These are phyloP conservation scores for Schizochytrium sp. DNA, from an alignment of 108 stramenopile species.

Conservation along the genomic window DNA sequence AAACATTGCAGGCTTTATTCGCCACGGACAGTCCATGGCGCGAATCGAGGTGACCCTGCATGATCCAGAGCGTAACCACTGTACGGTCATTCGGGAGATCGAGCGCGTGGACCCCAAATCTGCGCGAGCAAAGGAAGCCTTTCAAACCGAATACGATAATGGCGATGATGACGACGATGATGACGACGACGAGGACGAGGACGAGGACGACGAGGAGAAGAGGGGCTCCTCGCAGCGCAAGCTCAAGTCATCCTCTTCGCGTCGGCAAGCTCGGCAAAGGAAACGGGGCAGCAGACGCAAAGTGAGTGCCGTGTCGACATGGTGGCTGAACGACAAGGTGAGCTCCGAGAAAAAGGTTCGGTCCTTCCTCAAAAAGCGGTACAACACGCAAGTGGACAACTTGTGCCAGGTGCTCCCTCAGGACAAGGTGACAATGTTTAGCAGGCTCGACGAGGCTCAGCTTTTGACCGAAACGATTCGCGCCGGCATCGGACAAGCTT, in stretches of 20 bases:
- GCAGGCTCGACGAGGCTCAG: constrained; percentile 47
- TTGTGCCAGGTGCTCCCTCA: constrained; percentile 92
- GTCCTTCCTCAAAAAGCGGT: constrained; percentile 50
- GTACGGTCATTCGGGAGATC: too few species aligned
- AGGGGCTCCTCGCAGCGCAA: too few species aligned
- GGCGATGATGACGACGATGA: too few species aligned
- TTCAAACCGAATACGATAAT: too few species aligned
- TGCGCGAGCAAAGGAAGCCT: too few species aligned
- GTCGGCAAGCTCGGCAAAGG: too few species aligned
- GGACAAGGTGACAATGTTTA: constrained; percentile 80
- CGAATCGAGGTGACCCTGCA: constrained; percentile 62
- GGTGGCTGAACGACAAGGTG: constrained; percentile 48
- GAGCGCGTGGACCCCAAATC: too few species aligned
- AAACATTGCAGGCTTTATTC: constrained; percentile 69
- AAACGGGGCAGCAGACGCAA: not conserved
- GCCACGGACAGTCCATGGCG: constrained; percentile 61
- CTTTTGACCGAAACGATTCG: not conserved
- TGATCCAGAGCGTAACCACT: not conserved
- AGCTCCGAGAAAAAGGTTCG: constrained; percentile 48
- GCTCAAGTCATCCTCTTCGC: too few species aligned
- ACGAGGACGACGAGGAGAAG: not conserved
- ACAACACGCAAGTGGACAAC: constrained; percentile 77
- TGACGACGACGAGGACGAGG: too few species aligned
- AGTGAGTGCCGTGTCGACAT: constrained; percentile 14
- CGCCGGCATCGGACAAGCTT: not conserved